Percentiles rank a stretch among this genome's conserved stretches.
These are phyloP conservation scores for Plasmodium reichenowi DNA, from an alignment of 169 alveolate species.

Conservation along the genomic window DNA sequence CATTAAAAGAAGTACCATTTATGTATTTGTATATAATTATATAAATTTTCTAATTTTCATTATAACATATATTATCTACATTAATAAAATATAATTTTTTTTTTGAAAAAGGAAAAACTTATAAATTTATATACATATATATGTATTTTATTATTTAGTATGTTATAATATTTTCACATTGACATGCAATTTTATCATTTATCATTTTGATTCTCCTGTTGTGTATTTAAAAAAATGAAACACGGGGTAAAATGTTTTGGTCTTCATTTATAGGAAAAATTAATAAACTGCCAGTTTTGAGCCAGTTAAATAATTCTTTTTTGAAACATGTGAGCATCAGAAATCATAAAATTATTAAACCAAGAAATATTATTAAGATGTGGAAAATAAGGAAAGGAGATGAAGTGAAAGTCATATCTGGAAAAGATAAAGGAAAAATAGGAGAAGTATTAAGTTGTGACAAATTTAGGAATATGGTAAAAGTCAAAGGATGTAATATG, in stretches of 20 bases:
- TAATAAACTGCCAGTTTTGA: neutral
- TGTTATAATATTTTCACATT: no score
- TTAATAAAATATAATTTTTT: no score
- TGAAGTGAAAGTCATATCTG: slow-evolving; percentile 89
- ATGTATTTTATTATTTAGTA: no score
- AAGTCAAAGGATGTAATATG: slow-evolving; percentile 91
- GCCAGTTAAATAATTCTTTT: slow-evolving; percentile 20
- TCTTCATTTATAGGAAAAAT: slow-evolving; percentile 23
- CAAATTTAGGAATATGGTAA: slow-evolving; percentile 86
- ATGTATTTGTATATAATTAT: no score
- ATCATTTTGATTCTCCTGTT: no score
- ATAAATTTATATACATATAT: no score
- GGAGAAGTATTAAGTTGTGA: slow-evolving; percentile 89
- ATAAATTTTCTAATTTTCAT: no score
- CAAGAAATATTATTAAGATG: slow-evolving; percentile 79
- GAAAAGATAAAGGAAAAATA: slow-evolving; percentile 88
- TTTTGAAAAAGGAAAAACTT: no score
- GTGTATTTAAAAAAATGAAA: no score
- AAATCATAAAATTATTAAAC: slow-evolving; percentile 84
- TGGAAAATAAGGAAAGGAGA: slow-evolving; percentile 92
- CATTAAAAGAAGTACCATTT: no score
- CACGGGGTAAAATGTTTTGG: slow-evolving; percentile 41
- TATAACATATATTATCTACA: no score
- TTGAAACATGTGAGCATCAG: slow-evolving; percentile 52
- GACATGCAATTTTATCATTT: no score